Evolutionary conservation across 495 filamentous ascomycete genomes (phyloP).

Genomic region (Tuber brumale): DNA sequence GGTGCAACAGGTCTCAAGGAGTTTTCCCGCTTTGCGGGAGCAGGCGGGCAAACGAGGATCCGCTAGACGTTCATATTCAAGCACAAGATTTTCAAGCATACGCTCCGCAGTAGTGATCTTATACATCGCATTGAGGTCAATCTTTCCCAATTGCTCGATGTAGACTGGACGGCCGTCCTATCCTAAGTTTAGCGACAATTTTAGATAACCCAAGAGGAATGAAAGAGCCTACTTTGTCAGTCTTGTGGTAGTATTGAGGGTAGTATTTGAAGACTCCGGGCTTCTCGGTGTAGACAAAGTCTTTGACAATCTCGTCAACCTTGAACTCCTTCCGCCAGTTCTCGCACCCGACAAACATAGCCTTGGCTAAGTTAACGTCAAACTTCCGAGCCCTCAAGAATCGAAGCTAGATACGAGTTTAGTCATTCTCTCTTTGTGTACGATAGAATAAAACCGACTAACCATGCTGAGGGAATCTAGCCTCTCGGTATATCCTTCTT

Average conservation of each 20-base stretch:
- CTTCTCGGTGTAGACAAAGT: constrained; percentile 87
- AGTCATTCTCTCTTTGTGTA: background rate
- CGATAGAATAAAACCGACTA: constrained; percentile 31
- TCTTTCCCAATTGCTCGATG: constrained; percentile 91
- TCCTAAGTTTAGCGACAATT: background rate
- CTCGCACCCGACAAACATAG: constrained; percentile 85
- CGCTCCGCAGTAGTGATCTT: constrained; percentile 86
- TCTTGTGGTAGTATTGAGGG: constrained; percentile 99
- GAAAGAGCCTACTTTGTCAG: constrained; percentile 66
- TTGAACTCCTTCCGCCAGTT: constrained; percentile 82
- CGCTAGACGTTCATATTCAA: constrained; percentile 91
- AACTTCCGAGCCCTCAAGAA: constrained; percentile 95
- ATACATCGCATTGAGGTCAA: constrained; percentile 82
- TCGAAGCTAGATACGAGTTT: constrained; percentile 54
- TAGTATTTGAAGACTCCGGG: constrained; percentile 82
- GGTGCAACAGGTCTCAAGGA: constrained; percentile 94
- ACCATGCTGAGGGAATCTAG: constrained; percentile 88
- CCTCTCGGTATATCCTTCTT: constrained; percentile 71
- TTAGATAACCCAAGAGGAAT: background rate
- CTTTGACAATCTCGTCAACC: constrained; percentile 74
- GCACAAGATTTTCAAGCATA: constrained; percentile 91
- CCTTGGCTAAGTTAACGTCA: constrained; percentile 69
- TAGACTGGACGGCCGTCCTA: constrained; percentile 96
- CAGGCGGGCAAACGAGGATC: constrained; percentile 92
- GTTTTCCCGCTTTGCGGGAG: constrained; percentile 79